Conservation (phyloP, 1,139 yeast genomes). For the Geotrichum citri-aurantii region DNA sequence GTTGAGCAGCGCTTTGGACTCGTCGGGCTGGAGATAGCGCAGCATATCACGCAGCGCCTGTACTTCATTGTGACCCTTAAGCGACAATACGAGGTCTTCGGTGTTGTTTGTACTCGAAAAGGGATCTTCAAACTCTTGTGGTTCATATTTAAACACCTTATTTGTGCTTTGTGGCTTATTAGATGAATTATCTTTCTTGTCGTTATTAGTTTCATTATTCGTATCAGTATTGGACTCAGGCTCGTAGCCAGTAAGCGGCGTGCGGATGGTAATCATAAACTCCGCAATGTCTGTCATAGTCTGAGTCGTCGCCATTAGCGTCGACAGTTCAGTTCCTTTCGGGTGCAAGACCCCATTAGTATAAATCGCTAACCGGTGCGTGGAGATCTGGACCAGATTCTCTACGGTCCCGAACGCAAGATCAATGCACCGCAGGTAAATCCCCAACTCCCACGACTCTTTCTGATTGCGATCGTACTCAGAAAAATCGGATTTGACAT, state of each 20-base stretch:
- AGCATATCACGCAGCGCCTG: slow-evolving; percentile 8
- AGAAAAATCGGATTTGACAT: not conserved
- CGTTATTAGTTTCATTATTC: not conserved
- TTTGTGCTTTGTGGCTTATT: not conserved
- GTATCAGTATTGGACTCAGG: not conserved
- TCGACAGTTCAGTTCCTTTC: not conserved
- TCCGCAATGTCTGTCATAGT: not conserved
- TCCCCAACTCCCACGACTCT: not conserved
- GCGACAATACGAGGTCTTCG: not conserved
- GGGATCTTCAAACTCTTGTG: not conserved
- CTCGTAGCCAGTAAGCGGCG: not conserved
- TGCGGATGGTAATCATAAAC: not conserved
- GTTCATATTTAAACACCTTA: not conserved
- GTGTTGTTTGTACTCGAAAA: not conserved
- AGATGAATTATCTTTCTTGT: not conserved
- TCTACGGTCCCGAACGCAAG: slow-evolving; percentile 9
- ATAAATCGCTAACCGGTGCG: not conserved
- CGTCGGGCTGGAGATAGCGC: slow-evolving; percentile 12
- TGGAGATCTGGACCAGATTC: not conserved
- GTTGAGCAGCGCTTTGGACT: slow-evolving; percentile 8
- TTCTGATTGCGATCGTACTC: not conserved
- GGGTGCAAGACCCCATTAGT: not conserved
- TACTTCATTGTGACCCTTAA: slow-evolving; percentile 2
- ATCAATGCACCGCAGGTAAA: slow-evolving; percentile 2
- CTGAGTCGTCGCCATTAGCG: not conserved